phyloP scores from a whole-genome alignment of 2,329 filamentous ascomycete species.

The Ustilaginoidea virens region DNA sequence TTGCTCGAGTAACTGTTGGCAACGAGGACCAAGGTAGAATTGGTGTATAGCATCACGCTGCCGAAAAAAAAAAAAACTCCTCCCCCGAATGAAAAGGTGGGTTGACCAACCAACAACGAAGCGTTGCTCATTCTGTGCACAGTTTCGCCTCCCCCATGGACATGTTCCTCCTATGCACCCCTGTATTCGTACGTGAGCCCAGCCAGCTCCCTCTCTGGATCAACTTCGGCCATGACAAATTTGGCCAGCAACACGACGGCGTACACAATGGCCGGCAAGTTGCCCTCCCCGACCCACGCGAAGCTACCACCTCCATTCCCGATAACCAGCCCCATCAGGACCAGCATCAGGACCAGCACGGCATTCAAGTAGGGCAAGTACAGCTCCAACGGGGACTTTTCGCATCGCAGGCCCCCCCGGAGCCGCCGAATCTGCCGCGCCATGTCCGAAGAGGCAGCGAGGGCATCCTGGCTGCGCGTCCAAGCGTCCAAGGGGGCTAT shows the following conservation, averaged over 20 bases:
- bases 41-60: no score
- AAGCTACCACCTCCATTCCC: slow-evolving; percentile 17
- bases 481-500: slow-evolving; percentile 32
- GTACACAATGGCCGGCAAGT: slow-evolving; percentile 43
- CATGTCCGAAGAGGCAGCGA: slow-evolving; percentile 5
- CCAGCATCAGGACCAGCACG: slow-evolving; percentile 36
- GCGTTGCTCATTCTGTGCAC: no score
- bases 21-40: no score
- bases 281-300: slow-evolving; percentile 28
- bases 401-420: slow-evolving; percentile 5
- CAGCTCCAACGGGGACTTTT: slow-evolving; percentile 32
- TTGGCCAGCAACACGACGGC: slow-evolving; percentile 45
- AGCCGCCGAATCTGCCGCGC: slow-evolving; percentile 5
- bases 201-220: slow-evolving; percentile 49
- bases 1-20: no score
- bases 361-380: slow-evolving; percentile 47
- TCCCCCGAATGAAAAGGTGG: no score
- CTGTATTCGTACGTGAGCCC: slow-evolving; percentile 51
- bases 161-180: no score
- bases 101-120: no score
- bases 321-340: slow-evolving; percentile 26
- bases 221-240: slow-evolving; percentile 50
- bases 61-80: no score
- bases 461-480: slow-evolving; percentile 12
- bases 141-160: no score